Percentiles rank a stretch among this genome's conserved stretches.
Conservation (phyloP, 805 yeast genomes). For the Pichia californica region DNA sequence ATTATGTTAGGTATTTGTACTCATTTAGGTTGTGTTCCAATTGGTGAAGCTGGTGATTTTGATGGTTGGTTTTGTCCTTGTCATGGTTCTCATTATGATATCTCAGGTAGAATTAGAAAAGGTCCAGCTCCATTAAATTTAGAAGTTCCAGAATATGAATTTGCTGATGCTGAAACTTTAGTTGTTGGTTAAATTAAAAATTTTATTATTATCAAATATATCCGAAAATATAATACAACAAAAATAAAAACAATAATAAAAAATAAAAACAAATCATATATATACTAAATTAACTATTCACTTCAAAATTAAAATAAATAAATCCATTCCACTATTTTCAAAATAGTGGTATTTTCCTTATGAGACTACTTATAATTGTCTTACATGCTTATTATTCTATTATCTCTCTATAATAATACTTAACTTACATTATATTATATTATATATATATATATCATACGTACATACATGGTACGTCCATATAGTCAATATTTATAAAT, state of each 20-base stretch:
- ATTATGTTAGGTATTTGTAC: conserved; percentile 99
- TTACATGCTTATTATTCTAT: conserved; percentile 1
- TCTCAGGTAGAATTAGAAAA: conserved; percentile 99
- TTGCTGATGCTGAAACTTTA: conserved; percentile 69
- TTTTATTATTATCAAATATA: neutral
- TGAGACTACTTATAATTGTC: neutral
- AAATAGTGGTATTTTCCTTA: too few relatives aligned
- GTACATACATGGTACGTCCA: too few relatives aligned
- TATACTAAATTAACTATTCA: too few relatives aligned
- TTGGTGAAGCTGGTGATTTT: conserved; percentile 98
- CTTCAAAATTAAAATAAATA: neutral
- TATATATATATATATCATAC: too few relatives aligned
- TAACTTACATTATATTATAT: too few relatives aligned
- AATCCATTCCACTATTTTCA: too few relatives aligned
- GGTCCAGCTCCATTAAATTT: conserved; percentile 99
- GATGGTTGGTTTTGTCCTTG: conserved; percentile 99
- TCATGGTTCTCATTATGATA: conserved; percentile 99
- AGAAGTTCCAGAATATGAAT: conserved; percentile 90
- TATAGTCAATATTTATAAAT: too few relatives aligned
- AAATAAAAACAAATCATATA: too few relatives aligned
- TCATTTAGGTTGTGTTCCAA: conserved; percentile 99
- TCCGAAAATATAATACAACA: too few relatives aligned
- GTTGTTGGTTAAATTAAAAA: conserved; percentile 78
- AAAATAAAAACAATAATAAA: neutral
- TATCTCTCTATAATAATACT: neutral